Conservation (phyloP, 108 stramenopile species). For the Nitzschia sp. region DNA sequence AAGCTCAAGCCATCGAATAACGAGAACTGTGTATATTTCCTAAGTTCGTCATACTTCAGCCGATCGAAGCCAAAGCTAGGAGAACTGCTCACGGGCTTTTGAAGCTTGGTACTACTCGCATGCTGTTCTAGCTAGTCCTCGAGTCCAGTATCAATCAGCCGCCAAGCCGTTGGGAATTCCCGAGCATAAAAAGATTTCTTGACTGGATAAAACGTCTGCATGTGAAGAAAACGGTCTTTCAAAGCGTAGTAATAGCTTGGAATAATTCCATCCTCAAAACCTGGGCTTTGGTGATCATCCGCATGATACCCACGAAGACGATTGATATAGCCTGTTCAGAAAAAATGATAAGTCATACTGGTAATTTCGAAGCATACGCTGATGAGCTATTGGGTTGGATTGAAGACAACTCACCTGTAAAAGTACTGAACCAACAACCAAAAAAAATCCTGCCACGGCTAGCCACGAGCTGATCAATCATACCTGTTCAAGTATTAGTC, state of each 20-base stretch:
- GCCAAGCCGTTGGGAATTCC: constrained; percentile 87
- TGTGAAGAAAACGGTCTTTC: constrained; percentile 46
- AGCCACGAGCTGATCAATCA: constrained; percentile 86
- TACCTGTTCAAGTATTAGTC: constrained; percentile 36
- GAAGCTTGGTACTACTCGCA: background rate
- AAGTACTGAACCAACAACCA: constrained; percentile 50
- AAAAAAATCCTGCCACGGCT: constrained; percentile 71
- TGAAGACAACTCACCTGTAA: background rate
- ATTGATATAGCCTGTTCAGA: constrained; percentile 81
- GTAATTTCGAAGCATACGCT: background rate
- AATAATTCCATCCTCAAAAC: constrained; percentile 62
- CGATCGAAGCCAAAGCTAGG: too few species aligned
- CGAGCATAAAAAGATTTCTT: constrained; percentile 78
- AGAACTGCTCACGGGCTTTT: background rate
- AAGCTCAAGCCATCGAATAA: too few species aligned
- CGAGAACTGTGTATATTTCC: too few species aligned
- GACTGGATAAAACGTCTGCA: constrained; percentile 59
- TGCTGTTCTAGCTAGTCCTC: too few species aligned
- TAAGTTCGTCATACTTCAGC: too few species aligned
- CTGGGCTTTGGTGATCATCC: constrained; percentile 50
- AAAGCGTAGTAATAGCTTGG: constrained; percentile 72
- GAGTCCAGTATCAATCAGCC: constrained; percentile 69
- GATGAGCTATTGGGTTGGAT: background rate
- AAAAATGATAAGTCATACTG: constrained; percentile 34
- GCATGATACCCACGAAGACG: constrained; percentile 80